A percentile compares a stretch with the other conserved stretches of the same genome.
Evolutionary conservation across 805 yeast genomes (phyloP).

Genomic region (Pichia pseudocactophila): DNA sequence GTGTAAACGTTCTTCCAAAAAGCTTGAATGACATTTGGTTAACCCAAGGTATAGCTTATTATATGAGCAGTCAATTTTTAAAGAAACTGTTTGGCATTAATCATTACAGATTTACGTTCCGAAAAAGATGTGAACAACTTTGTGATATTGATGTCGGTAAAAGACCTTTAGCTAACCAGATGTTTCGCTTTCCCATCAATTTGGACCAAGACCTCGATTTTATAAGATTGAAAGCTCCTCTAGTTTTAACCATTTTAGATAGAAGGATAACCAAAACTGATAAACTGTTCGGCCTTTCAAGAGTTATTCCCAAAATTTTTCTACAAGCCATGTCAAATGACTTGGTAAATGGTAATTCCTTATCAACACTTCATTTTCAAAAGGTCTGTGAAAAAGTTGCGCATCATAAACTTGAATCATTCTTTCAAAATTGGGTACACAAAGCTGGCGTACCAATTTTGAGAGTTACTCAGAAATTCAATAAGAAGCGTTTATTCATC

Average conservation of each 20-base stretch:
- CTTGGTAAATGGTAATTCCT: constrained; percentile 58
- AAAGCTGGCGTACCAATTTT: constrained; percentile 86
- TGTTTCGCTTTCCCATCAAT: constrained; percentile 53
- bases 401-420: constrained; percentile 69
- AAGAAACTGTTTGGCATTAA: constrained; percentile 72
- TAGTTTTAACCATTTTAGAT: constrained; percentile 77
- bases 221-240: constrained; percentile 71
- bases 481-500: constrained; percentile 85
- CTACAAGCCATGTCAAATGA: constrained; percentile 96
- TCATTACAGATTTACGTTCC: constrained; percentile 67
- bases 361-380: constrained; percentile 80
- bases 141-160: constrained; percentile 69
- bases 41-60: constrained; percentile 74
- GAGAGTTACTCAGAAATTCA: constrained; percentile 82
- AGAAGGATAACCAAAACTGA: constrained; percentile 94
- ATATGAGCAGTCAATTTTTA: constrained; percentile 69
- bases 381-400: constrained; percentile 93
- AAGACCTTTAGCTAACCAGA: constrained; percentile 73
- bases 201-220: constrained; percentile 54
- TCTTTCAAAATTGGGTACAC: constrained; percentile 90
- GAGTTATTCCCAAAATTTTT: constrained; percentile 86
- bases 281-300: constrained; percentile 80
- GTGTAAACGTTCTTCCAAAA: constrained; percentile 79
- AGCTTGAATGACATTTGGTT: constrained; percentile 82
- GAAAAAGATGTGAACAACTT: constrained; percentile 52